Evolutionary conservation across 2,329 filamentous ascomycete genomes (phyloP).

Genomic region (Stagonosporopsis vannaccii): DNA sequence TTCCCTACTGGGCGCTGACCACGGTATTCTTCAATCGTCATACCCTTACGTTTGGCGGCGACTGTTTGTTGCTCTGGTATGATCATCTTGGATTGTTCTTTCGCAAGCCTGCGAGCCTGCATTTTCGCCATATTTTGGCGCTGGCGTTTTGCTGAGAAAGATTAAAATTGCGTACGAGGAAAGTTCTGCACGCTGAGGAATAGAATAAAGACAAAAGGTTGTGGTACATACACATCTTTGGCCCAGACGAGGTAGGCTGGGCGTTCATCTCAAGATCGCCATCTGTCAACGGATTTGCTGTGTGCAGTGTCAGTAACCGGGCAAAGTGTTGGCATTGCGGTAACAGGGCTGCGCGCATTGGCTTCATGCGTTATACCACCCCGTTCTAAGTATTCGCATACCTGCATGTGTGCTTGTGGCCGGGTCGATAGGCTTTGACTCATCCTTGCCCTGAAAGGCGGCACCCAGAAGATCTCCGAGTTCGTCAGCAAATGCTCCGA

Average conservation of each 20-base stretch:
- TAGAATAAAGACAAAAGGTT: not conserved
- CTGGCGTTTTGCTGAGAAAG: constrained; percentile 23
- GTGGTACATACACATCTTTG: constrained; percentile 31
- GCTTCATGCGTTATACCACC: constrained; percentile 3
- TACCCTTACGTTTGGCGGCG: constrained; percentile 26
- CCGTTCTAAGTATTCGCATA: constrained; percentile 12
- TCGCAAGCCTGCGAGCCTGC: constrained; percentile 24
- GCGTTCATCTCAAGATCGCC: constrained; percentile 22
- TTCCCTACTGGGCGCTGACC: constrained; percentile 6
- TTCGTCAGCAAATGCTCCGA: constrained; percentile 31
- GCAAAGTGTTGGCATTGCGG: not conserved
- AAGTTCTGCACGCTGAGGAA: not conserved
- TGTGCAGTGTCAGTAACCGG: not conserved
- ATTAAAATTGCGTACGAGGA: not conserved
- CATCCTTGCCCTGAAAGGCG: constrained; percentile 22
- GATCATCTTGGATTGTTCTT: constrained; percentile 16
- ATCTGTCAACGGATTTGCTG: not conserved
- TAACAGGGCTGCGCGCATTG: not conserved
- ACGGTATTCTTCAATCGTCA: constrained; percentile 17
- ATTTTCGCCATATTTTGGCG: constrained; percentile 32
- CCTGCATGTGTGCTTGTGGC: constrained; percentile 13
- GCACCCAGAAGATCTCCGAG: constrained; percentile 26
- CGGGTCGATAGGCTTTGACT: not conserved
- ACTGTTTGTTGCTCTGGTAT: constrained; percentile 19
- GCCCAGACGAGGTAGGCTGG: constrained; percentile 16